phyloP scores from a whole-genome alignment of 2,329 filamentous ascomycete genomes.

The Dissoconium aciculare region DNA sequence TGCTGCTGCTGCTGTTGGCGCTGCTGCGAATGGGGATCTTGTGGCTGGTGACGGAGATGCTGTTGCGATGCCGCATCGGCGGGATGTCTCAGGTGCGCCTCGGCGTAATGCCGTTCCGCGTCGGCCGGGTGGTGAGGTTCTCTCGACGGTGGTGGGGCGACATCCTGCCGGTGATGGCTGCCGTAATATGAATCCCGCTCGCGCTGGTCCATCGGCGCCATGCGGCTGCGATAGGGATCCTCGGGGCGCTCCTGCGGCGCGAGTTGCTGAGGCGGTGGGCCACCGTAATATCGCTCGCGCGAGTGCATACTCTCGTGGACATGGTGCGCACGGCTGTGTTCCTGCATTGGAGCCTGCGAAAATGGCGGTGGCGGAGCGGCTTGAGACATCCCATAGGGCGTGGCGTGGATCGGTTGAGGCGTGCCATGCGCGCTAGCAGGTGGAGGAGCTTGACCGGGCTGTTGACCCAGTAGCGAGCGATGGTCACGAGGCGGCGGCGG shows the following conservation, averaged over 20 bases:
- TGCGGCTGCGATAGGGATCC: slow-evolving; percentile 16
- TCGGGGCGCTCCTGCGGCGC: slow-evolving; percentile 1
- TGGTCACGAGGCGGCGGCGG: slow-evolving; percentile 13
- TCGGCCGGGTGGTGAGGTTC: slow-evolving; percentile 2
- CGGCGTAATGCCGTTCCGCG: slow-evolving; percentile 4
- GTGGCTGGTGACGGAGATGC: slow-evolving; percentile 5
- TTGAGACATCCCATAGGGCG: slow-evolving; percentile 15
- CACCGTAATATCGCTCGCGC: slow-evolving; percentile 13
- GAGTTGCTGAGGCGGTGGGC: too few relatives aligned
- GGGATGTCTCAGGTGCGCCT: slow-evolving; percentile 4
- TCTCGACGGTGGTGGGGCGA: slow-evolving; percentile 5
- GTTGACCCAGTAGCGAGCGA: slow-evolving; percentile 10
- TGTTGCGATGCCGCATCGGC: slow-evolving; percentile 5
- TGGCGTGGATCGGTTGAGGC: slow-evolving; percentile 16
- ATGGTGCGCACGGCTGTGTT: slow-evolving; percentile 19
- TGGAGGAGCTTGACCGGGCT: slow-evolving; percentile 7
- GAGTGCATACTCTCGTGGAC: slow-evolving; percentile 18
- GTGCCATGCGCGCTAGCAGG: slow-evolving; percentile 12
- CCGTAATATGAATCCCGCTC: slow-evolving; percentile 6
- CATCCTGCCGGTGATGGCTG: slow-evolving; percentile 4
- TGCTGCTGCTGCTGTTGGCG: slow-evolving; percentile 12
- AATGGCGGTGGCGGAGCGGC: slow-evolving; percentile 12
- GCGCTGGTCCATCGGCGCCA: slow-evolving; percentile 7
- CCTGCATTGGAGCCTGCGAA: slow-evolving; percentile 15
- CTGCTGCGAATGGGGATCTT: slow-evolving; percentile 6